Base-by-base conservation (phyloP, 169 alveolate genomes). In the Babesia sp. region DNA sequence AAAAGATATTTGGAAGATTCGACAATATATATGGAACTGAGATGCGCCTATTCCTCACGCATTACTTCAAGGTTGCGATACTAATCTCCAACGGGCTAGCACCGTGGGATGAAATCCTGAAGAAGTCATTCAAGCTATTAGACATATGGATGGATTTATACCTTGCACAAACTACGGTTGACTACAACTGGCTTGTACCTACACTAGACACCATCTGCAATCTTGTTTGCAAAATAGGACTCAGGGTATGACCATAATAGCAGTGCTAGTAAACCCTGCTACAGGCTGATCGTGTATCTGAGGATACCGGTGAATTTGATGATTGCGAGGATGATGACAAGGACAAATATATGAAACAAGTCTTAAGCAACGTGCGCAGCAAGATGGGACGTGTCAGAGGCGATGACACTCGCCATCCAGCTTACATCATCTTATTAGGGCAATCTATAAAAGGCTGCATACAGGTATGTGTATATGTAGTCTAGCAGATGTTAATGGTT, bases 341-440 rank as follows among this genome's bases (percentile, higher is more conserved):
- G 73, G 92, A 90, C 71, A 71, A 69, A 56, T 61, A 86, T 67
- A 85, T 88, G 72, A 91, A 90, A 50, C 81, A 87, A 28, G 94
- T 90, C 20, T 78, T 91, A 8, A 91, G 88, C 66, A 83, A 90
- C 37, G 90, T 91, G 28, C 29, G 95, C 14, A 90, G 92, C 44
- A 91, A 91, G 69, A 70, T 91, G 67, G 95, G 95, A 0, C 77
- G 91, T 36, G 93, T 91, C 42, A 60, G 95, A 50, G 95, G 95
- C 29, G 95, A 91, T 31, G 95, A 91, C 29, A 91, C 85, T 20
- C 44, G 94, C 24, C 95, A 91, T 44, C 92, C 94, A 9, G 95
- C 94, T 16, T 91, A 91, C 54, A 83, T 91, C 29, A 90, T 91
- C 26, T 68, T 91, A 37, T 85, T 91, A 41, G 93, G 93, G 0